Evolutionary conservation across 805 yeast species (phyloP), one percentile per base, ranked within the genome.

Genomic region (Cyberlindnera saturnus): DNA sequence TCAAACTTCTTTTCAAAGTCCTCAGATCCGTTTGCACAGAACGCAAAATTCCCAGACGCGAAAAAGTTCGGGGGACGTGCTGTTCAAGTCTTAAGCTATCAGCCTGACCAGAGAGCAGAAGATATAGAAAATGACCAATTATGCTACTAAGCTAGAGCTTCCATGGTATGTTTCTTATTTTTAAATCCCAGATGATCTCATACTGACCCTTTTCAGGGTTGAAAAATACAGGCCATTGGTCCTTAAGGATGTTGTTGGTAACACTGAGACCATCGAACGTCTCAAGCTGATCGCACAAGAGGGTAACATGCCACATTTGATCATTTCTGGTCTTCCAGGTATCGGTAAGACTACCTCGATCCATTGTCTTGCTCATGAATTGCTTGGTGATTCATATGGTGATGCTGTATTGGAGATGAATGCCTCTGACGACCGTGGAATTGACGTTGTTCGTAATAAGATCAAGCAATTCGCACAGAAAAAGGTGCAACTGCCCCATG

Each of bases 401-500:
- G 91, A 84, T 51, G 99, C 96, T 0, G 91, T 91, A 0, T 66
- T 93, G 44, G 99, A 93, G 63, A 70, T 93, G 59, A 93, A 93
- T 62, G 99, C 99, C 1, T 84, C 95, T 1, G 99, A 93, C 61
- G 98, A 93, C 61, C 75, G 99, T 69, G 99, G 99, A 49, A 93
- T 93, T 41, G 99, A 93, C 41, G 96, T 90, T 20, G 98, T 93
- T 10, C 75, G 99, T 48, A 90, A 87, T 55, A 82, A 86, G 55
- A 93, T 93, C 67, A 93, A 93, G 64, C 88, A 86, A 48, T 93
- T 93, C 74, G 98, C 99, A 4, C 97, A 89, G 59, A 90, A 90
- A 55, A 90, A 87, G 61, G 91, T 90, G 38, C 81, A 73, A 57
- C 69, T 93, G 49, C 96, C 96, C 0, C 76, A 82, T 0, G 96